Evolutionary conservation across 164 flowering plant species (phyloP).

Genomic region (Brasenia schreberi): DNA sequence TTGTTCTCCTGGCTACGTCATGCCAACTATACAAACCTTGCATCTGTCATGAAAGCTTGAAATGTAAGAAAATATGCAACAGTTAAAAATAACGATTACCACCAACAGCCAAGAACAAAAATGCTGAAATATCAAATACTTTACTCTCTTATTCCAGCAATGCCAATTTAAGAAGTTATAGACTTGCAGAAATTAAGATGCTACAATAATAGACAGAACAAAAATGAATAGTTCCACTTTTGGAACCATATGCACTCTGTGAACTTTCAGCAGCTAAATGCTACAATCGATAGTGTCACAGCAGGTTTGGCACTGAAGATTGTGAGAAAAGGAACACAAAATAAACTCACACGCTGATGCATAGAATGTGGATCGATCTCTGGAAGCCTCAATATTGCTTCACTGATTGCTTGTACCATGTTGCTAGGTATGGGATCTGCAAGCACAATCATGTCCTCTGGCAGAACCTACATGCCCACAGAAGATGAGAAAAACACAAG

Average conservation of each 20-base stretch:
- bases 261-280: neutral
- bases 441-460: slow-evolving; percentile 92
- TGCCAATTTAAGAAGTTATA: too few relatives aligned
- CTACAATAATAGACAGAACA: neutral
- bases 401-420: slow-evolving; percentile 72
- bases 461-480: slow-evolving; percentile 51
- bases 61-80: neutral
- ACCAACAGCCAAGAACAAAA: too few relatives aligned
- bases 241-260: neutral
- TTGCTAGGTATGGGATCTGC: slow-evolving; percentile 85
- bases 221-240: neutral
- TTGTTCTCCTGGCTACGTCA: slow-evolving; percentile 93
- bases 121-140: too few relatives aligned
- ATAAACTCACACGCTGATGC: slow-evolving; percentile 73
- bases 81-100: neutral
- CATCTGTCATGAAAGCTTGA: slow-evolving; percentile 32
- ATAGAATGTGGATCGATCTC: slow-evolving; percentile 78
- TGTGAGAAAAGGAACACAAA: neutral
- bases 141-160: too few relatives aligned
- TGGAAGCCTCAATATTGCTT: slow-evolving; percentile 75
- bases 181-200: neutral
- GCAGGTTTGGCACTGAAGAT: neutral
- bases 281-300: neutral
- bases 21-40: slow-evolving; percentile 84
- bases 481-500: neutral